These are phyloP conservation scores for Suillus subaureus DNA, from an alignment of 768 basidiomycete species.

Conservation along the genomic window DNA sequence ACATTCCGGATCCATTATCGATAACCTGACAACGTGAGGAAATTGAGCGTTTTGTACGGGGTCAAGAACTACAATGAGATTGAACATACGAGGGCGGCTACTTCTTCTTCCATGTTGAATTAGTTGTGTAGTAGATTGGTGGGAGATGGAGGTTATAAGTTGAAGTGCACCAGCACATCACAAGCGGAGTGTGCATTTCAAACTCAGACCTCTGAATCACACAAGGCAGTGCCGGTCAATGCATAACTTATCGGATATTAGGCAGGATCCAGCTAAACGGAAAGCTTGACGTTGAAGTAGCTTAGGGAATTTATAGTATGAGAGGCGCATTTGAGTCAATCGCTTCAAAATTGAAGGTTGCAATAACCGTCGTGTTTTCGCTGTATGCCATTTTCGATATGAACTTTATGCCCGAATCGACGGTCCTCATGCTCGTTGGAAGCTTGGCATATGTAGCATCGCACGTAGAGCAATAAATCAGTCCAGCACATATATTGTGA, in stretches of 20 bases:
- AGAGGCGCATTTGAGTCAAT: neutral
- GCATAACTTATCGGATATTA: neutral
- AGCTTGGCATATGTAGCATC: neutral
- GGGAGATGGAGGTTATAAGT: slow-evolving; percentile 17
- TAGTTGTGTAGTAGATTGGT: slow-evolving; percentile 25
- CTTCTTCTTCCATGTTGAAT: slow-evolving; percentile 62
- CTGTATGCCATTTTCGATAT: neutral
- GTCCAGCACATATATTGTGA: neutral
- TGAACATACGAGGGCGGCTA: slow-evolving; percentile 53
- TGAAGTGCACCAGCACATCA: neutral
- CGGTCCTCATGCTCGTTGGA: neutral
- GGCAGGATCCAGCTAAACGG: neutral
- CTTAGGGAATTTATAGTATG: no score
- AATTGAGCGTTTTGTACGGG: slow-evolving; percentile 7
- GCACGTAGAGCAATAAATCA: neutral
- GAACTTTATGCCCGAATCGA: neutral
- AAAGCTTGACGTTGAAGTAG: neutral
- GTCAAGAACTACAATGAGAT: neutral
- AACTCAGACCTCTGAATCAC: slow-evolving; percentile 1
- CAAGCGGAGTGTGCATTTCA: slow-evolving; percentile 6
- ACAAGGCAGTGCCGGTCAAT: neutral
- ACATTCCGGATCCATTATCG: slow-evolving; percentile 98
- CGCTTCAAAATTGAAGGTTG: neutral
- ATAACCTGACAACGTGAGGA: slow-evolving; percentile 58
- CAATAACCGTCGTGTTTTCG: neutral